Conservation (phyloP, 202 grass and related monocot genomes). For the Eragrostis tef region DNA sequence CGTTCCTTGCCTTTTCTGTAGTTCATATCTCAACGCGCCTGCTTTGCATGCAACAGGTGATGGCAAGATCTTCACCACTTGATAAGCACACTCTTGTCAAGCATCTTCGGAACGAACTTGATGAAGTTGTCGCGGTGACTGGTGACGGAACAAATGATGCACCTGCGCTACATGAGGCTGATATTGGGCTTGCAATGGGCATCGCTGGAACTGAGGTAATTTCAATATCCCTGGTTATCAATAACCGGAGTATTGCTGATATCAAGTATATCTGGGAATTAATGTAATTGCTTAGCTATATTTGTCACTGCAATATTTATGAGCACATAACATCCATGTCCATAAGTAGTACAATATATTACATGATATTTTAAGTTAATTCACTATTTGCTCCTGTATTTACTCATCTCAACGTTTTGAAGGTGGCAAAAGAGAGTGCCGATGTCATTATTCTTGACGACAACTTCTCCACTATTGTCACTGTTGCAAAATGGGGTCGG, state of each 20-base stretch:
- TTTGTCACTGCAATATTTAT: conserved; percentile 11
- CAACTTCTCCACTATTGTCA: conserved; percentile 96
- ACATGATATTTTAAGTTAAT: conserved; percentile 7
- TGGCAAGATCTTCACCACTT: conserved; percentile 92
- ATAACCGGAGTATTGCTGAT: conserved; percentile 5
- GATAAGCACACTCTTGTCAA: conserved; percentile 94
- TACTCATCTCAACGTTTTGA: conserved; percentile 36
- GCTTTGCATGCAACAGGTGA: conserved; percentile 63
- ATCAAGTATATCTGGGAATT: conserved; percentile 8
- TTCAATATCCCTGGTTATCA: neutral
- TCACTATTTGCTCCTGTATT: conserved; percentile 34
- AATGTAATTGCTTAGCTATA: neutral
- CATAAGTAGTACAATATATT: conserved; percentile 25
- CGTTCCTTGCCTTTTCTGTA: neutral
- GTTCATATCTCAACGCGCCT: conserved; percentile 23
- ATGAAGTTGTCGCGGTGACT: conserved; percentile 92
- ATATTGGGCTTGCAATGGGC: conserved; percentile 97
- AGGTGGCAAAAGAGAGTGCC: conserved; percentile 97
- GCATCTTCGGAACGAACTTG: conserved; percentile 66
- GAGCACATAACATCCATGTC: neutral
- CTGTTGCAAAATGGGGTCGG: conserved; percentile 94
- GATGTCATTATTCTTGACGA: conserved; percentile 99
- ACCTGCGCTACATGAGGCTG: conserved; percentile 91
- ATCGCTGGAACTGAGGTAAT: conserved; percentile 96
- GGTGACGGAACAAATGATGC: conserved; percentile 97